These are phyloP conservation scores for Serendipita sp. DNA, from an alignment of 768 basidiomycete genomes.

Conservation along the genomic window DNA sequence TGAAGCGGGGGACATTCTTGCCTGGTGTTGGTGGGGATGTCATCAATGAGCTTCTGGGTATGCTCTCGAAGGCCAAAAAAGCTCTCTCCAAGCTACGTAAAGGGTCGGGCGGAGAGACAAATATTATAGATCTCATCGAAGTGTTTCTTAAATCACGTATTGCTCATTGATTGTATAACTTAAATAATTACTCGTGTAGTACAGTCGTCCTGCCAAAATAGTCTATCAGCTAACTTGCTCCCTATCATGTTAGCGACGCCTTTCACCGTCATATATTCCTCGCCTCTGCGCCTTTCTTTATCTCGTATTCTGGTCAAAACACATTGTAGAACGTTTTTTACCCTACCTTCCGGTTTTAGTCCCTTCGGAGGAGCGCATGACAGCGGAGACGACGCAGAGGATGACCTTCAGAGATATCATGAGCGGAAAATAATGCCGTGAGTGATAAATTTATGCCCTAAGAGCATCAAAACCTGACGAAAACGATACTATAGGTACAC, in stretches of 20 bases:
- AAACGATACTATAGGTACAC: constrained; percentile 39
- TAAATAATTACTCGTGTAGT: no score
- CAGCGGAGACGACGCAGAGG: constrained; percentile 20
- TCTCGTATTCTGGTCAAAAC: background rate
- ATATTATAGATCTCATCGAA: background rate
- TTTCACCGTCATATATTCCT: background rate
- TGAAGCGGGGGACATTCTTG: background rate
- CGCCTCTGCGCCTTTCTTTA: background rate
- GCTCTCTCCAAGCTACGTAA: background rate
- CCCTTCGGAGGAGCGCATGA: constrained; percentile 21
- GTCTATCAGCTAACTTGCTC: no score
- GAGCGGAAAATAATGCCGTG: constrained; percentile 82
- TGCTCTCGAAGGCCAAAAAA: constrained; percentile 5
- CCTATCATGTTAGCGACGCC: no score
- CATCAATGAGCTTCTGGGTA: background rate
- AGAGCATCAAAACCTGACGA: constrained; percentile 8
- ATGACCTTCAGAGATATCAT: constrained; percentile 46
- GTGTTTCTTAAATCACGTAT: background rate
- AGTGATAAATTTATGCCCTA: constrained; percentile 17
- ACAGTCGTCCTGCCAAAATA: no score
- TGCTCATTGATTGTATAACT: no score
- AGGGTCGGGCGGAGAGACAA: background rate
- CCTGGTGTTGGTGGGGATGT: constrained; percentile 2
- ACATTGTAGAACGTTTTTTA: constrained; percentile 25
- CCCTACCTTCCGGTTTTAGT: constrained; percentile 22